Base-by-base conservation (phyloP, 768 basidiomycete species). In the Polyporus arcularius region DNA sequence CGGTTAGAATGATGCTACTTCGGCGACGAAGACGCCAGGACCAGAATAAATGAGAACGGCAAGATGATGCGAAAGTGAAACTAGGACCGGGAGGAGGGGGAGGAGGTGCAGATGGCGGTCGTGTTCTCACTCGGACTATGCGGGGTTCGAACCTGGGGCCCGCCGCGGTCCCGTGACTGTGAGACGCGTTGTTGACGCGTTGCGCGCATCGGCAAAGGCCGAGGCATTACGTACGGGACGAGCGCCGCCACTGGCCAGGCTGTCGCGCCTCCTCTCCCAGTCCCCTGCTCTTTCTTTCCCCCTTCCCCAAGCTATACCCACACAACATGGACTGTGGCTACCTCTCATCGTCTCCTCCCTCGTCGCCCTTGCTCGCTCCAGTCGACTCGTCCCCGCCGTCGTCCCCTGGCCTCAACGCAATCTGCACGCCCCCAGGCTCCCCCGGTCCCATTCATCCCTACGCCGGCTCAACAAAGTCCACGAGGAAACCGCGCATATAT, bases 401-500 rank as follows among this genome's bases (percentile, higher is more conserved):
- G 4, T 77, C 76, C 39, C 76, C 75, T 0, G 39, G 53, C 16
- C 63, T 75, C 47, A 69, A 32, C 15, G 58, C 70, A 60, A 1
- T 69, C 54, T 35, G 66, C 74, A 71, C 65, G 62, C 72, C 76
- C 45, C 68, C 78, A 42, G 69, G 75, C 47, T 61, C 65, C 26
- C 66, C 68, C 7, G 69, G 68, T 30, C 56, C 65, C 30, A 16
- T 65, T 14, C 71, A 89, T 65, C 87, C 86, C 0, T 83, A 86
- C 55, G 84, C 88, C 12, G 88, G 80, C 0, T 85, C 86, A 1
- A 79, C 80, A 4, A 83, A 82, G 57, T 78, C 80, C 4, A 74
- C 65, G 31, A 77, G 77, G 65, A 67, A 66, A 4, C 80, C 75
- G 30, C 79, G 79, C 3, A 66, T 76, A 12, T 82, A 83, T 49